phyloP scores from a whole-genome alignment of 495 filamentous ascomycete species.

The Saxispiralis lemnorum region DNA sequence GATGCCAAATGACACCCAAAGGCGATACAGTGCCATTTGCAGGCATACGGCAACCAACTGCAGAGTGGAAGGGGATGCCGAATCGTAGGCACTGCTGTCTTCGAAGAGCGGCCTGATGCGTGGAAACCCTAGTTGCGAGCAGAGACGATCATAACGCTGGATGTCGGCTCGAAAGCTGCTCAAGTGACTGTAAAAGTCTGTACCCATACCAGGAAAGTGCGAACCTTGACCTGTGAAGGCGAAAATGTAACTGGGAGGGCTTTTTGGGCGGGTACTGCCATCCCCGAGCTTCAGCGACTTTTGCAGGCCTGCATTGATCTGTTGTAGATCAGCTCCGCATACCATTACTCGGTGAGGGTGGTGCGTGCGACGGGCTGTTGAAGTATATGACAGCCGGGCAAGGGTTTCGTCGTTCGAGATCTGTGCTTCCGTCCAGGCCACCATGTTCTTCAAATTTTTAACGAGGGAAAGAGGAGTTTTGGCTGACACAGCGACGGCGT shows the following conservation, averaged over 20 bases:
- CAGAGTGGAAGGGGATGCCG: slow-evolving; percentile 12
- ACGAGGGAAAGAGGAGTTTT: slow-evolving; percentile 23
- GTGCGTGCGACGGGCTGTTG: slow-evolving; percentile 16
- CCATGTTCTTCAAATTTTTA: slow-evolving; percentile 23
- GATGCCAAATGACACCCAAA: slow-evolving; percentile 24
- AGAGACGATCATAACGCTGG: slow-evolving; percentile 17
- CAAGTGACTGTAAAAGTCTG: slow-evolving; percentile 17
- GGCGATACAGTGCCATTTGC: slow-evolving; percentile 25
- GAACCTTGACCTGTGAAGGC: slow-evolving; percentile 29
- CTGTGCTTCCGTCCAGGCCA: slow-evolving; percentile 17
- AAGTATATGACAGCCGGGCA: slow-evolving; percentile 27
- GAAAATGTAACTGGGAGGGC: slow-evolving; percentile 28
- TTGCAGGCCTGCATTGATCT: slow-evolving; percentile 18
- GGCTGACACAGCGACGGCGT: slow-evolving; percentile 23
- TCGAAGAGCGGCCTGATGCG: slow-evolving; percentile 19
- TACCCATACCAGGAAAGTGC: slow-evolving; percentile 22
- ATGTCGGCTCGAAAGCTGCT: slow-evolving; percentile 20
- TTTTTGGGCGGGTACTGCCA: slow-evolving; percentile 15
- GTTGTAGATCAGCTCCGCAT: slow-evolving; percentile 25
- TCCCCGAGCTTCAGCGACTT: slow-evolving; percentile 20
- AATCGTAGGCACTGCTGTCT: slow-evolving; percentile 11
- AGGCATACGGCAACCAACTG: slow-evolving; percentile 22
- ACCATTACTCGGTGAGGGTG: slow-evolving; percentile 9
- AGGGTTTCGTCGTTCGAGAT: slow-evolving; percentile 13
- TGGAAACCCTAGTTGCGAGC: slow-evolving; percentile 18